phyloP scores from a whole-genome alignment of 306 rosid species.

The Cucurbita moschata region DNA sequence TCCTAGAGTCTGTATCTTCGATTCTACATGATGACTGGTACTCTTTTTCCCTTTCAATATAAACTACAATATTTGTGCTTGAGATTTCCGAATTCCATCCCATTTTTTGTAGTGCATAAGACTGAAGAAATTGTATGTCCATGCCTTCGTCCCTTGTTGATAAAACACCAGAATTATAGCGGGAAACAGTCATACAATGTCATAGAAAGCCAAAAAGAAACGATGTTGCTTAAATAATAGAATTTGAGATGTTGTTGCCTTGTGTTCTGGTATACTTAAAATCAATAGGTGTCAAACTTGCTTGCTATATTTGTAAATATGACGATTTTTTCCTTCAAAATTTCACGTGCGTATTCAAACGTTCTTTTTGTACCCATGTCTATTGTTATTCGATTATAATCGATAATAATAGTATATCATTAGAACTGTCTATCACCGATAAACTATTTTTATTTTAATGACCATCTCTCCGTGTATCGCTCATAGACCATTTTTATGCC shows the following conservation, averaged over 20 bases:
- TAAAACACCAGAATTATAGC: not conserved
- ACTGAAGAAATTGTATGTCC: not conserved
- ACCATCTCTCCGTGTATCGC: too few relatives aligned
- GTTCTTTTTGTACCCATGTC: too few relatives aligned
- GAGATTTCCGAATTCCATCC: not conserved
- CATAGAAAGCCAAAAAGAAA: not conserved
- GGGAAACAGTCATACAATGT: not conserved
- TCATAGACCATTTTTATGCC: too few relatives aligned
- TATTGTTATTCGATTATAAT: too few relatives aligned
- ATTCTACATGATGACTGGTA: not conserved
- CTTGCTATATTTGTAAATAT: too few relatives aligned
- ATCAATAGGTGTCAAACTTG: too few relatives aligned
- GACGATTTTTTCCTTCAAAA: too few relatives aligned
- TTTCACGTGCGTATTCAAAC: too few relatives aligned
- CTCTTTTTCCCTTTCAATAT: not conserved
- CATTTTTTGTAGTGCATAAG: not conserved
- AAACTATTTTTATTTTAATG: too few relatives aligned
- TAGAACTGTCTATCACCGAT: too few relatives aligned
- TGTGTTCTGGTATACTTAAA: not conserved
- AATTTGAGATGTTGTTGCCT: not conserved
- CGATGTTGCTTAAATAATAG: not conserved
- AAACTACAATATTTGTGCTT: not conserved
- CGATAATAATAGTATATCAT: too few relatives aligned
- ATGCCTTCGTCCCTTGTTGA: not conserved
- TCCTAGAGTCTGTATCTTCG: conserved; percentile 6